Evolutionary conservation across 805 yeast genomes (phyloP), one percentile per base, ranked within the genome.

Genomic region (Yarrowia deformans): DNA sequence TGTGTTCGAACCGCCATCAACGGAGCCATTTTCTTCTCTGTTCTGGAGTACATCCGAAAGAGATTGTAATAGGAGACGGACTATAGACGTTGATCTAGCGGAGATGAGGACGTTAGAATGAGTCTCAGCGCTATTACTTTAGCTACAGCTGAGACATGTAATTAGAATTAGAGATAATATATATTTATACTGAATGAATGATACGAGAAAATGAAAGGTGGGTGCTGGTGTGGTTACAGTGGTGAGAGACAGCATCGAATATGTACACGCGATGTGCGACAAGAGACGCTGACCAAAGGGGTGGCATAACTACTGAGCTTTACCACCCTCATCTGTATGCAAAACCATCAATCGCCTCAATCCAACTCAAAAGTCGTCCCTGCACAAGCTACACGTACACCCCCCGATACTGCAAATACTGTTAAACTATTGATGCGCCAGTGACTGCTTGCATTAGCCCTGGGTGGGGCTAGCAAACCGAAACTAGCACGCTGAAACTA

Each of bases 11-110:
- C 95, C 0, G 85, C 91, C 66, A 74, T 89, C 68, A 89, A 88
- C 14, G 91, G 91, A 70, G 84, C 89, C 84, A 87, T 88, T 8
- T 90, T 91, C 76, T 91, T 91, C 77, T 84, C 91, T 43, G 79
- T 85, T 16, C 91, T 63, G 56, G 68, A 63, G 56, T 63, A 63
- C 48, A 63, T 63, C 4, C 39, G 66, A 32, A 60, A 60, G 66
- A 32, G 66, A 19, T 10, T 60, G 12, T 58, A 40, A n/a, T 13
- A 14, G 16, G 29, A 23, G 29, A 23, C 29, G 29, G 29, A 23
- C 29, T 23, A 23, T 23, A 23, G 29, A 23, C 29, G 29, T 23
- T 4, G 29, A 23, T 23, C 29, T 23, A 23, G 29, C 29, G 29
- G 29, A 29, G 32, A 12, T 10, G 14, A 5, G 32, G 35, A 16